Evolutionary conservation across 306 rosid genomes (phyloP), one percentile per base, ranked within the genome.

Genomic region (Acmispon strigosus): DNA sequence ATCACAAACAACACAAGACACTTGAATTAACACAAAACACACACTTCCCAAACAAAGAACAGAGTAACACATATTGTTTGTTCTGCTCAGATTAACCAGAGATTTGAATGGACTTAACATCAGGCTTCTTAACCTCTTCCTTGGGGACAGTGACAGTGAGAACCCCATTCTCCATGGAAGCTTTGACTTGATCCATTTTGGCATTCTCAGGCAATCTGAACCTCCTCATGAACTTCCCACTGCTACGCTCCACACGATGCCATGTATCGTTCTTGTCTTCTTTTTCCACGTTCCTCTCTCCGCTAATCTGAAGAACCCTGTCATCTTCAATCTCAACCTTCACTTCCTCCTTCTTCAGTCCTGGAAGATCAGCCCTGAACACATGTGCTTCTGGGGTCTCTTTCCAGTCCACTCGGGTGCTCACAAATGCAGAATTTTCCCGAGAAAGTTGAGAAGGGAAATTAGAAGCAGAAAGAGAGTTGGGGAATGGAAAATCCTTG

Each of bases 331-430:
- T 44, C 45, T 79, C 61, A 0, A 79, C 79, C 29, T 74, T 79
- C 56, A 68, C 79, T 39, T 74, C 80, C 14, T 68, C 83, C 20
- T 67, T 79, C 73, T 79, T 74, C 20, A 74, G 32, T 0, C 84
- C 76, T 0, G 83, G 79, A 9, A 79, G 45, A 22, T 80, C 84
- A 9, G 80, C 84, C 73, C 55, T 80, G 44, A 80, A 80, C 64
- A 80, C 77, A 8, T 80, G 84, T 0, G 77, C 84, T 20, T 80
- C 77, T 24, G 80, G 77, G 7, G 80, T 80, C 24, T 80, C 84
- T 29, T 47, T 75, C 80, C 80, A 80, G 0, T 80, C 84, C 6
- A 80, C 43, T 0, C 54, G 7, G 0, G 69, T 63, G 54, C 9
- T 63, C 54, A 69, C 74, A 8, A 80, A 80, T 0, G 84, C 77